Evolutionary conservation across 352 stramenopile species (phyloP).

Genomic region (Pythium aquatile): DNA sequence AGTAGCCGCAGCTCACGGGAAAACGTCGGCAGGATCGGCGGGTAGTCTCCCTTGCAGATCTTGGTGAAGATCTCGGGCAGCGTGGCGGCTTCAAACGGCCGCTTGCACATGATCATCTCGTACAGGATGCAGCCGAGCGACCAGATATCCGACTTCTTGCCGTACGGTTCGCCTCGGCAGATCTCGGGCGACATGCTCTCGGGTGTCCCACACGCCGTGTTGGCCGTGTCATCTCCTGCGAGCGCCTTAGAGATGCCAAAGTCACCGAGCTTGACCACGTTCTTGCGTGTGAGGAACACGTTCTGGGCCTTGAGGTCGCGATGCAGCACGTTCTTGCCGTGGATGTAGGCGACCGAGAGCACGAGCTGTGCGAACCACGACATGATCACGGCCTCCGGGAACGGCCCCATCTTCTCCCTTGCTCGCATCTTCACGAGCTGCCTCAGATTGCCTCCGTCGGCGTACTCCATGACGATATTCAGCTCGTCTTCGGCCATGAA

Average conservation of each 20-base stretch:
- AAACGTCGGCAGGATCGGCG: slow-evolving; percentile 70
- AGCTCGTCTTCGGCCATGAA: slow-evolving; percentile 85
- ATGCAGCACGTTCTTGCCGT: slow-evolving; percentile 88
- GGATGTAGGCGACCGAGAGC: slow-evolving; percentile 84
- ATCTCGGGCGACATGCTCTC: slow-evolving; percentile 91
- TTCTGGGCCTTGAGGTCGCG: slow-evolving; percentile 88
- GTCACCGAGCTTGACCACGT: slow-evolving; percentile 87
- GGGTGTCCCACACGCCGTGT: slow-evolving; percentile 80
- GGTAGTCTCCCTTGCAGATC: slow-evolving; percentile 87
- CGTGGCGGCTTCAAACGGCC: slow-evolving; percentile 81
- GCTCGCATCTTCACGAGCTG: slow-evolving; percentile 80
- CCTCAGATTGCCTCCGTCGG: slow-evolving; percentile 79
- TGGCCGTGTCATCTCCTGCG: slow-evolving; percentile 73
- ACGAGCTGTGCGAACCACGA: slow-evolving; percentile 87
- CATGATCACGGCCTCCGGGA: slow-evolving; percentile 84
- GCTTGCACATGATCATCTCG: slow-evolving; percentile 88
- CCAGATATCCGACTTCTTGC: slow-evolving; percentile 90
- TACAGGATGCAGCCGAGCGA: slow-evolving; percentile 89
- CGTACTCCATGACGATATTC: slow-evolving; percentile 90
- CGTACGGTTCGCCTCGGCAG: slow-evolving; percentile 83
- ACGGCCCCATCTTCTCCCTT: slow-evolving; percentile 78
- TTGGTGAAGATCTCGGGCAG: slow-evolving; percentile 86
- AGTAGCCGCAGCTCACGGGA: slow-evolving; percentile 80
- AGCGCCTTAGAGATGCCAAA: slow-evolving; percentile 89
- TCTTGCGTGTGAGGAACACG: slow-evolving; percentile 84